Conservation (phyloP, 2,329 filamentous ascomycete genomes). For the Dactylellina parvicollis region DNA sequence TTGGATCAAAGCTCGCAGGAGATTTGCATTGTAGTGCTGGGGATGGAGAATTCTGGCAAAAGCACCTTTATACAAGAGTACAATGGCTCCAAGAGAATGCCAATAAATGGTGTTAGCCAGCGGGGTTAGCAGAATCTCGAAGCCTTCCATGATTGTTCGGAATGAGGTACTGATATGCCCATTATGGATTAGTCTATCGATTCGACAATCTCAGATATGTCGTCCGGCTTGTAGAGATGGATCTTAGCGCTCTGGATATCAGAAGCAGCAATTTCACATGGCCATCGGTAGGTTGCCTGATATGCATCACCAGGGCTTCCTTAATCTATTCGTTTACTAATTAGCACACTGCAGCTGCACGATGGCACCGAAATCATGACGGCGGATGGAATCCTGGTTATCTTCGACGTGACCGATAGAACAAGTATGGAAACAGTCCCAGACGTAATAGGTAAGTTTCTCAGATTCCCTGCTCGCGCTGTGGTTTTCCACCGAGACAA, state of each 20-base stretch:
- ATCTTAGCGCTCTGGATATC: constrained; percentile 73
- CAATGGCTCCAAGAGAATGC: constrained; percentile 44
- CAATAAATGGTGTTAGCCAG: constrained; percentile 52
- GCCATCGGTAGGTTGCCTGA: constrained; percentile 57
- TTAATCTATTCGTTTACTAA: constrained; percentile 50
- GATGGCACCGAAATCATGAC: constrained; percentile 58
- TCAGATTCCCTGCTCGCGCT: constrained; percentile 40
- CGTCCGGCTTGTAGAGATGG: constrained; percentile 73
- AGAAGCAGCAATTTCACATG: constrained; percentile 68
- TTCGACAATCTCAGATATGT: constrained; percentile 50
- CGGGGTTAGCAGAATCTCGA: constrained; percentile 25
- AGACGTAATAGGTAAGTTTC: constrained; percentile 77
- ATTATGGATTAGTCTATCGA: constrained; percentile 31
- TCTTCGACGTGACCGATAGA: constrained; percentile 87
- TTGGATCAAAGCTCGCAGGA: constrained; percentile 54
- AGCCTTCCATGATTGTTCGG: background rate
- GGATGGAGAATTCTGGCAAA: constrained; percentile 74
- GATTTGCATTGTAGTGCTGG: constrained; percentile 70
- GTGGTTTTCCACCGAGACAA: constrained; percentile 44
- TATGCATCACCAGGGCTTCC: constrained; percentile 40
- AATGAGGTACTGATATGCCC: constrained; percentile 13
- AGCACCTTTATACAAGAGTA: constrained; percentile 72
- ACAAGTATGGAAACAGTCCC: constrained; percentile 79
- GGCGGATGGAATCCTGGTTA: constrained; percentile 82
- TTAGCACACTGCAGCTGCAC: constrained; percentile 54